A percentile compares a stretch with the other conserved stretches of the same genome.
Conservation (phyloP, 208 protist genomes). For the Entamoeba invadens region DNA sequence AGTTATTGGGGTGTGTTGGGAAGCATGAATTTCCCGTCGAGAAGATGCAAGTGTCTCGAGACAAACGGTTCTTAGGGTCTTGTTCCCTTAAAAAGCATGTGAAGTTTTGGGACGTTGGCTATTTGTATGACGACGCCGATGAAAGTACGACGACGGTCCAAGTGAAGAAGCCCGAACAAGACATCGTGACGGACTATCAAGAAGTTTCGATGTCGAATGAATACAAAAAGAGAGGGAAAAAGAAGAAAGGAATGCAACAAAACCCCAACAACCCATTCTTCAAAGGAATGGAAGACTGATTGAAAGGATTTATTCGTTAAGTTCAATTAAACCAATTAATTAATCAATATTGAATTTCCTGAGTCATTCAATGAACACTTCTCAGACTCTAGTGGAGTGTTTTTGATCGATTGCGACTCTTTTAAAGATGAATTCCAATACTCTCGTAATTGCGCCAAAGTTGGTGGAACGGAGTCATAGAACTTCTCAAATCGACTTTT, state of each 20-base stretch:
- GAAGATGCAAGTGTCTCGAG: not conserved
- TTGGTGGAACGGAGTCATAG: not conserved
- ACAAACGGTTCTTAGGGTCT: not conserved
- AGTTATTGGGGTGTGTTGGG: not conserved
- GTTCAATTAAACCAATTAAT: no score
- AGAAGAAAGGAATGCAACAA: not conserved
- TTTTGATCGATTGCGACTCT: no score
- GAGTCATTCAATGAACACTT: no score
- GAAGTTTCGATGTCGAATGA: not conserved
- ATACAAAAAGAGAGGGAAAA: not conserved
- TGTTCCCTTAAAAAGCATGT: not conserved
- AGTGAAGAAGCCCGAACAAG: not conserved
- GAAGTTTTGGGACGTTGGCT: constrained; percentile 5
- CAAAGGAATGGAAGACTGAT: no score
- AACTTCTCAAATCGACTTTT: not conserved
- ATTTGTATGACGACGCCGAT: not conserved
- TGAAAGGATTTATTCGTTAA: no score
- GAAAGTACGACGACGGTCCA: not conserved
- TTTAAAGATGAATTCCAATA: not conserved
- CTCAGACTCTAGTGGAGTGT: no score
- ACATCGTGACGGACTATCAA: not conserved
- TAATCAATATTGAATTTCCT: no score
- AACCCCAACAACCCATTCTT: not conserved
- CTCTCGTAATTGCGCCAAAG: not conserved
- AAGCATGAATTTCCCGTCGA: constrained; percentile 16